Percentiles rank a stretch among this genome's conserved stretches.
Evolutionary conservation across 805 yeast genomes (phyloP).

Genomic region (Ogataea naganishii): DNA sequence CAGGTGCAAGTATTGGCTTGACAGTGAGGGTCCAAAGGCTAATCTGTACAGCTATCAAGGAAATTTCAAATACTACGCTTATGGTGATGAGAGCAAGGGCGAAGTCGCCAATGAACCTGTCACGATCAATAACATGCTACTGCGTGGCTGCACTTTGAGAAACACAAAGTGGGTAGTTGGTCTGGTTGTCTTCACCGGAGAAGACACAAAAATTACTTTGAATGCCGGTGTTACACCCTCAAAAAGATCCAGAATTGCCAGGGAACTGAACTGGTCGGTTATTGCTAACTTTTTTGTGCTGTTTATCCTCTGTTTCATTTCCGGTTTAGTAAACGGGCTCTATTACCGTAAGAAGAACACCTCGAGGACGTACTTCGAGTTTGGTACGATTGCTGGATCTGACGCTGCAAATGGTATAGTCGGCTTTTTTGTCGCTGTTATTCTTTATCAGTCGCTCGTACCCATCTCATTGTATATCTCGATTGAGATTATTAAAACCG

Average conservation of each 20-base stretch:
- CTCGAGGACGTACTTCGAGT: slow-evolving; percentile 62
- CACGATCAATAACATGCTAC: slow-evolving; percentile 56
- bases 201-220: slow-evolving; percentile 73
- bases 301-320: slow-evolving; percentile 57
- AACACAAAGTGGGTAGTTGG: slow-evolving; percentile 83
- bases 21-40: slow-evolving; percentile 79
- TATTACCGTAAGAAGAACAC: slow-evolving; percentile 37
- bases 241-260: slow-evolving; percentile 63
- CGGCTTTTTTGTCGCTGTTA: slow-evolving; percentile 67
- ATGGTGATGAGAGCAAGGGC: slow-evolving; percentile 26
- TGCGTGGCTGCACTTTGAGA: slow-evolving; percentile 72
- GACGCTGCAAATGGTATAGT: slow-evolving; percentile 64
- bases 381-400: slow-evolving; percentile 57
- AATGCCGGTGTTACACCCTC: slow-evolving; percentile 77
- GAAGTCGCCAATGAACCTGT: slow-evolving; percentile 49
- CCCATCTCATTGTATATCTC: slow-evolving; percentile 80
- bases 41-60: slow-evolving; percentile 74
- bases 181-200: slow-evolving; percentile 67
- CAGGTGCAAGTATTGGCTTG: slow-evolving; percentile 54
- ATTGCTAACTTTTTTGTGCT: slow-evolving; percentile 55
- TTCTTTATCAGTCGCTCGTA: slow-evolving; percentile 69
- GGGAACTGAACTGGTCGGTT: slow-evolving; percentile 66
- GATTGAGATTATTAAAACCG: slow-evolving; percentile 73
- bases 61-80: slow-evolving; percentile 36
- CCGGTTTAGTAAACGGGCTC: slow-evolving; percentile 66